A percentile compares a stretch with the other conserved stretches of the same genome.
Evolutionary conservation across 345 rosid genomes (phyloP).

Genomic region (Dipteronia dyeriana): DNA sequence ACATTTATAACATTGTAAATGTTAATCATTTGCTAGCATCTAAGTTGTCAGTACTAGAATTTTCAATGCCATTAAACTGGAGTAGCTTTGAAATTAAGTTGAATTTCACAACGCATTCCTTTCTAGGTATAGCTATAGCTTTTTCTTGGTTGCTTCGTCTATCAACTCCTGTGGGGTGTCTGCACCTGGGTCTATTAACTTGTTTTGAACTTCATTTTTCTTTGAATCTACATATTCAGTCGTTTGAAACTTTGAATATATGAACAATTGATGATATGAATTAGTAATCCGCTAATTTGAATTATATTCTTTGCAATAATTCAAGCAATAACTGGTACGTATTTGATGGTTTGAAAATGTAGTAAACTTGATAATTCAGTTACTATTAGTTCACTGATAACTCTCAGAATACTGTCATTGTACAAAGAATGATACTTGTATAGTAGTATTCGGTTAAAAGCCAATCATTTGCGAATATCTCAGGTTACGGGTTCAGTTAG

Average conservation of each 20-base stretch:
- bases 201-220: neutral
- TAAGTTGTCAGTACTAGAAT: neutral
- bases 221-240: neutral
- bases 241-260: no score
- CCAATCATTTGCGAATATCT: neutral
- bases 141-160: neutral
- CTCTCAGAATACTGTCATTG: no score
- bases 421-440: neutral
- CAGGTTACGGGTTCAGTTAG: constrained; percentile 88
- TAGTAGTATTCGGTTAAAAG: neutral
- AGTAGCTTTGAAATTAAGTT: neutral
- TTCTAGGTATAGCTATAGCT: neutral
- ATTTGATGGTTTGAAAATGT: neutral
- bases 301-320: neutral
- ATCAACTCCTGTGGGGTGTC: neutral
- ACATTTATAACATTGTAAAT: no score
- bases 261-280: neutral
- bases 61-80: neutral
- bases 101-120: neutral
- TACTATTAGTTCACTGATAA: neutral
- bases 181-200: neutral
- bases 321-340: neutral
- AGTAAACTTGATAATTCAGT: neutral
- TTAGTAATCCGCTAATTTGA: neutral
- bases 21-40: neutral